phyloP scores from a whole-genome alignment of 148 eudicot genomes.

The Camellia sinensis region DNA sequence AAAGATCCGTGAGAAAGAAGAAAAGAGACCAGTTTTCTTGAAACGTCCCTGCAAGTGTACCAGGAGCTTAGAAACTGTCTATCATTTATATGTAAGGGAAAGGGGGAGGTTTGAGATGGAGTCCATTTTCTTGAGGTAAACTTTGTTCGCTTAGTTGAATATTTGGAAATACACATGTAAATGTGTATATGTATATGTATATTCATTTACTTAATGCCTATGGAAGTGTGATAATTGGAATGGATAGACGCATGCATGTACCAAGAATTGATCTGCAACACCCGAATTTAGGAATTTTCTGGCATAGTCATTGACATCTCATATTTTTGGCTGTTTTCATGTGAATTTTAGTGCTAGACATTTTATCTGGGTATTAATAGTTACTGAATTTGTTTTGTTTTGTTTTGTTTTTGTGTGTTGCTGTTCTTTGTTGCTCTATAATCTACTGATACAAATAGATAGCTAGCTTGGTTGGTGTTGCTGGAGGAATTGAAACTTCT shows the following conservation, averaged over 20 bases:
- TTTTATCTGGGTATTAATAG: background rate
- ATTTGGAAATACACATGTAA: background rate
- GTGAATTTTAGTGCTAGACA: background rate
- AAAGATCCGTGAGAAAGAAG: slow-evolving; percentile 61
- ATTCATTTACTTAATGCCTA: background rate
- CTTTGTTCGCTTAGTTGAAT: background rate
- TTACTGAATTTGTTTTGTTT: background rate
- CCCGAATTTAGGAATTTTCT: background rate
- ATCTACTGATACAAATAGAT: background rate
- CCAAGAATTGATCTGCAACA: background rate
- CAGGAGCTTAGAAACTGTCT: slow-evolving; percentile 56
- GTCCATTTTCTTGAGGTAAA: slow-evolving; percentile 80
- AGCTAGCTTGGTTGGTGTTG: background rate
- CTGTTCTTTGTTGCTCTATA: background rate
- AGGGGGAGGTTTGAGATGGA: slow-evolving; percentile 86
- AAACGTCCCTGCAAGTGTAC: slow-evolving; percentile 91
- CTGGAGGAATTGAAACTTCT: background rate
- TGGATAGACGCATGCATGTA: background rate
- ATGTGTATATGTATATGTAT: background rate
- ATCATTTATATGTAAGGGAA: slow-evolving; percentile 84
- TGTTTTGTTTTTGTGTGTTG: background rate
- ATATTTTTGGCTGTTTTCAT: background rate
- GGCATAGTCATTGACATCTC: background rate
- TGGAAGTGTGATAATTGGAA: background rate
- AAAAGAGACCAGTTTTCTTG: slow-evolving; percentile 37